These are phyloP conservation scores for Xylaria sp. DNA, from an alignment of 2,329 filamentous ascomycete genomes.

Conservation along the genomic window DNA sequence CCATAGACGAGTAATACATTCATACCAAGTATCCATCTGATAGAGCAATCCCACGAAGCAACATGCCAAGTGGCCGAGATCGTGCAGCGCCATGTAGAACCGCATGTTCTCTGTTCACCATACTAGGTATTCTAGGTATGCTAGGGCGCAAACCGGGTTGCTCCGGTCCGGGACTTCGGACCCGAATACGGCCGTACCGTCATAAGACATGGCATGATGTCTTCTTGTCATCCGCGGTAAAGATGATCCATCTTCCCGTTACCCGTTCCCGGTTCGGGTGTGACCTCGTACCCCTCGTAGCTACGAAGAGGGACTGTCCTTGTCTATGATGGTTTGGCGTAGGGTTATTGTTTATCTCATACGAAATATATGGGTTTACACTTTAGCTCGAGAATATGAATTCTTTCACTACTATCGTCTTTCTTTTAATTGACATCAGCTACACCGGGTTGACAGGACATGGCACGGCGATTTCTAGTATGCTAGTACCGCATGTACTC, in stretches of 20 bases:
- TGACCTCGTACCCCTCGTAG: background rate
- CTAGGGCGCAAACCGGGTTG: background rate
- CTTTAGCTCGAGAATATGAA: background rate
- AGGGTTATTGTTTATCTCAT: background rate
- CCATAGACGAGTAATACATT: too few species aligned
- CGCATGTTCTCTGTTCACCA: background rate
- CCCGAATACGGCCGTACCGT: background rate
- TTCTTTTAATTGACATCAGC: background rate
- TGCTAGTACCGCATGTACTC: too few species aligned
- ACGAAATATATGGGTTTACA: background rate
- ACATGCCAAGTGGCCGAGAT: background rate
- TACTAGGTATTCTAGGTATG: background rate
- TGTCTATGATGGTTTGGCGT: background rate
- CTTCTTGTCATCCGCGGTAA: background rate
- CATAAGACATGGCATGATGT: constrained; percentile 1
- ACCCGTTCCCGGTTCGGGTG: background rate
- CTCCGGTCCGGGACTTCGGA: background rate
- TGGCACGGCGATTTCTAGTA: background rate
- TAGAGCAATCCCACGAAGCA: background rate
- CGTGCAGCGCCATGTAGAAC: background rate
- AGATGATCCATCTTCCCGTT: background rate
- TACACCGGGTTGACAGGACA: too few species aligned
- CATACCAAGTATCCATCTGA: too few species aligned
- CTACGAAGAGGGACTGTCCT: background rate
- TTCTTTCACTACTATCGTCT: background rate